phyloP scores from a whole-genome alignment of 768 basidiomycete genomes.

The Mycena vitilis region DNA sequence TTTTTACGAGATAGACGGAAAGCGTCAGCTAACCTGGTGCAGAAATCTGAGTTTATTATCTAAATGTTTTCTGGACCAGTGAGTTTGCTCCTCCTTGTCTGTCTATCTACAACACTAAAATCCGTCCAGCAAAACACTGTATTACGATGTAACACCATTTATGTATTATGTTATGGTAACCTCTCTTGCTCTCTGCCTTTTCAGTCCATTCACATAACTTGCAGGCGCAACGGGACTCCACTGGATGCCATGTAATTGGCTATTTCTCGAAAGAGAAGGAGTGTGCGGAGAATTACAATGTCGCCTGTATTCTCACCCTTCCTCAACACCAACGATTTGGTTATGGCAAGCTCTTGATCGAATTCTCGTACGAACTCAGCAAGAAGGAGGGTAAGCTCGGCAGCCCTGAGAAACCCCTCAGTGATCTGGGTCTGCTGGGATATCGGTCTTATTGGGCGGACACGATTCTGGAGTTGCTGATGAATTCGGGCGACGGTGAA shows the following conservation, averaged over 20 bases:
- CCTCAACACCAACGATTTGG: slow-evolving; percentile 98
- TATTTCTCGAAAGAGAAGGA: slow-evolving; percentile 99
- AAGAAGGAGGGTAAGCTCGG: slow-evolving; percentile 97
- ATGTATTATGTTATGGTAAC: slow-evolving; percentile 98
- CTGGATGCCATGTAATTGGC: slow-evolving; percentile 94
- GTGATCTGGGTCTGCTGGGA: slow-evolving; percentile 90
- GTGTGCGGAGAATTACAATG: slow-evolving; percentile 97
- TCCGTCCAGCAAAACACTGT: slow-evolving; percentile 87
- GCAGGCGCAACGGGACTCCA: slow-evolving; percentile 85
- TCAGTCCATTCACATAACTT: slow-evolving; percentile 20
- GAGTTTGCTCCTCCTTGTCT: slow-evolving; percentile 48
- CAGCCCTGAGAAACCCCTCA: slow-evolving; percentile 97
- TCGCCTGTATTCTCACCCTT: slow-evolving; percentile 98
- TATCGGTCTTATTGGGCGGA: slow-evolving; percentile 99
- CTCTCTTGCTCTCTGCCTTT: slow-evolving; percentile 37
- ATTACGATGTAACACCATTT: slow-evolving; percentile 99
- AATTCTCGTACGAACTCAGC: slow-evolving; percentile 97
- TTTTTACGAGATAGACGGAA: slow-evolving; percentile 98
- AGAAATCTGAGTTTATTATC: slow-evolving; percentile 95
- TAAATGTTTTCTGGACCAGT: slow-evolving; percentile 99
- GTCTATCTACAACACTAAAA: slow-evolving; percentile 27
- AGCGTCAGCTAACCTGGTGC: slow-evolving; percentile 96
- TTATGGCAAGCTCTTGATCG: slow-evolving; percentile 94
- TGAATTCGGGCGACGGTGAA: slow-evolving; percentile 79
- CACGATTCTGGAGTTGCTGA: slow-evolving; percentile 90